A percentile compares a stretch with the other conserved stretches of the same genome.
Conservation (phyloP, 2,329 filamentous ascomycete genomes). For the Pezicula carpinea region DNA sequence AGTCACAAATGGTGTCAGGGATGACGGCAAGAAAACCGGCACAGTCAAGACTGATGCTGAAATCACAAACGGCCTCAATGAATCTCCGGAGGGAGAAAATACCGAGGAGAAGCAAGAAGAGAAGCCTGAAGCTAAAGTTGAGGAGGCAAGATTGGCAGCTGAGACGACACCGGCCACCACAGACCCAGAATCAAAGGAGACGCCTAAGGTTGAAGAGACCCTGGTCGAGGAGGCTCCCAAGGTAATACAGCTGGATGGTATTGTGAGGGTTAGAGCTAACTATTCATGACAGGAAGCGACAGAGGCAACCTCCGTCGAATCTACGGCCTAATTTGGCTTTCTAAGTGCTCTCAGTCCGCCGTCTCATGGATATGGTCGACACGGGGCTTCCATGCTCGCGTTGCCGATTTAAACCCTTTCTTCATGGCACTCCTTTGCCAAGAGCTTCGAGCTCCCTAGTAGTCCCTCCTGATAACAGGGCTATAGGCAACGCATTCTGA, state of each 20-base stretch:
- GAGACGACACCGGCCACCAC: not conserved
- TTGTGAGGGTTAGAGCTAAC: not conserved
- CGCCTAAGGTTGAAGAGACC: not conserved
- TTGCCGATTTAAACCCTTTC: not conserved
- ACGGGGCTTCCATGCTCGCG: too few relatives aligned
- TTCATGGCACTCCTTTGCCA: not conserved
- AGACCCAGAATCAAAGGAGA: constrained; percentile 4
- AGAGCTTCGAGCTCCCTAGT: not conserved
- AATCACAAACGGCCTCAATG: constrained; percentile 18
- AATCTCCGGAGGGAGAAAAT: constrained; percentile 26
- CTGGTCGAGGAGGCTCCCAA: constrained; percentile 15
- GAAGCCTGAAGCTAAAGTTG: constrained; percentile 29
- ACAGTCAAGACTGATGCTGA: constrained; percentile 28
- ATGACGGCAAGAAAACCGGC: constrained; percentile 36
- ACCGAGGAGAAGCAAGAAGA: constrained; percentile 35
- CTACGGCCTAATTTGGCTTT: constrained; percentile 14
- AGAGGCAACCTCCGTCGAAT: constrained; percentile 16
- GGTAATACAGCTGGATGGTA: constrained; percentile 8
- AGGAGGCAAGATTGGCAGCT: not conserved
- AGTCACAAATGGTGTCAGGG: constrained; percentile 25
- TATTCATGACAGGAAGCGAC: not conserved
- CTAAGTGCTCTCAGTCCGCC: not conserved
- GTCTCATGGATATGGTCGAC: too few relatives aligned
- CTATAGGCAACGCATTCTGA: constrained; percentile 9
- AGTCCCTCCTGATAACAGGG: not conserved